Conservation (phyloP, 257 asterid genomes). For the Leonotis leonurus region DNA sequence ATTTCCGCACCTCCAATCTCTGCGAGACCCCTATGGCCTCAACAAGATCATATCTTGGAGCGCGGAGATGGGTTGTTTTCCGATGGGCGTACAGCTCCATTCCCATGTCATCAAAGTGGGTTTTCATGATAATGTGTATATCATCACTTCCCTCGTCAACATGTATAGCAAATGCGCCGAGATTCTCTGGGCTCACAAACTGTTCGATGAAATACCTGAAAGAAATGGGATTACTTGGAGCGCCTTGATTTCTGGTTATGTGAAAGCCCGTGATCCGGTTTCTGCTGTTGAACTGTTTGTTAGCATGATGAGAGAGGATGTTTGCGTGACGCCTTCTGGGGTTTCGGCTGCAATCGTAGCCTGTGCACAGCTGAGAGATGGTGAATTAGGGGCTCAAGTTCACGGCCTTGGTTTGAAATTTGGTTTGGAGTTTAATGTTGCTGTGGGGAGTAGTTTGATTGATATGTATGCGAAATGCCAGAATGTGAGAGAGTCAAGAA, state of each 20-base stretch:
- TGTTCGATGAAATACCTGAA: constrained; percentile 54
- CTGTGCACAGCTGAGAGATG: constrained; percentile 37
- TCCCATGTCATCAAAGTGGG: constrained; percentile 40
- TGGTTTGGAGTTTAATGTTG: constrained; percentile 37
- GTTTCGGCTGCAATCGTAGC: constrained; percentile 43
- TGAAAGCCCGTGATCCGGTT: constrained; percentile 23
- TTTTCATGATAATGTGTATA: constrained; percentile 34
- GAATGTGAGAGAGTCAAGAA: constrained; percentile 33
- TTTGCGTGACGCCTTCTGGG: constrained; percentile 29
- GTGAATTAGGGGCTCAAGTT: constrained; percentile 45
- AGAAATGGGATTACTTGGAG: constrained; percentile 46
- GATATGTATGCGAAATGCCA: constrained; percentile 49
- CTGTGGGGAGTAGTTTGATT: constrained; percentile 55
- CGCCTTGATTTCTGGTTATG: constrained; percentile 45
- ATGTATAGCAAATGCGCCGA: constrained; percentile 38
- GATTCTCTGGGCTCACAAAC: constrained; percentile 19
- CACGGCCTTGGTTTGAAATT: constrained; percentile 44
- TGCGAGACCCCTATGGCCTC: constrained; percentile 23
- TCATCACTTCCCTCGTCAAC: constrained; percentile 40
- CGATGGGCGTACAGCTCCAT: constrained; percentile 42
- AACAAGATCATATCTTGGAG: constrained; percentile 41
- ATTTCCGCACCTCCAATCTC: constrained; percentile 21
- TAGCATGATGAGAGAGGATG: constrained; percentile 35
- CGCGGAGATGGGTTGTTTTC: constrained; percentile 22
- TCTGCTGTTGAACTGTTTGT: constrained; percentile 29